These are phyloP conservation scores for Xylaria scruposa DNA, from an alignment of 495 filamentous ascomycete genomes.

Conservation along the genomic window DNA sequence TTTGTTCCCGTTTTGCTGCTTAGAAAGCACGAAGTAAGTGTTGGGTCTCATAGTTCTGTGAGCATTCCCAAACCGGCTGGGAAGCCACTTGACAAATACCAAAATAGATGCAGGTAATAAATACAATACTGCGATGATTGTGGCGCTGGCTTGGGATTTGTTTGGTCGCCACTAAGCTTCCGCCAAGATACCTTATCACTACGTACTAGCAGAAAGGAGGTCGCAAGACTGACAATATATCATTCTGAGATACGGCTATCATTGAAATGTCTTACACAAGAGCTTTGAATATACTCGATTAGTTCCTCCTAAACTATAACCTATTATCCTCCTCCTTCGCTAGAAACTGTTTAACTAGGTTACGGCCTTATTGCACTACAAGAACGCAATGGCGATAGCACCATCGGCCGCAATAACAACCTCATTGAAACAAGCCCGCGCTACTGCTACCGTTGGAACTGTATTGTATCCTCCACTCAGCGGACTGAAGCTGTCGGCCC, in stretches of 20 bases:
- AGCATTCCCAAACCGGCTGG: not conserved
- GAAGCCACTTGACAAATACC: not conserved
- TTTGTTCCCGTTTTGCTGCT: not conserved
- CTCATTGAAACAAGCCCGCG: constrained; percentile 7
- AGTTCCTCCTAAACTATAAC: not conserved
- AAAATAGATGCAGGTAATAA: not conserved
- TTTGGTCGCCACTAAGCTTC: no score
- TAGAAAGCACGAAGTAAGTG: not conserved
- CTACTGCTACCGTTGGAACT: constrained; percentile 6
- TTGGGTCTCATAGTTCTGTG: not conserved
- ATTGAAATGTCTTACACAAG: not conserved
- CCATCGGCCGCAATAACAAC: constrained; percentile 6
- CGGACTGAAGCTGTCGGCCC: not conserved
- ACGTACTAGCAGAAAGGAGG: not conserved
- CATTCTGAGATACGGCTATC: not conserved
- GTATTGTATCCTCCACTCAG: not conserved
- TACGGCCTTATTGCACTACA: not conserved
- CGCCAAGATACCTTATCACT: no score
- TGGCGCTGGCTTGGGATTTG: not conserved
- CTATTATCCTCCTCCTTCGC: not conserved
- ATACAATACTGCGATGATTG: not conserved
- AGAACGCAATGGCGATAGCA: constrained; percentile 10
- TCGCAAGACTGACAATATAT: not conserved
- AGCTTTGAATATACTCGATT: not conserved
- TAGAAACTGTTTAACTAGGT: not conserved